Conservation (phyloP, 177 flowering plant genomes). For the Vitis hybrid region DNA sequence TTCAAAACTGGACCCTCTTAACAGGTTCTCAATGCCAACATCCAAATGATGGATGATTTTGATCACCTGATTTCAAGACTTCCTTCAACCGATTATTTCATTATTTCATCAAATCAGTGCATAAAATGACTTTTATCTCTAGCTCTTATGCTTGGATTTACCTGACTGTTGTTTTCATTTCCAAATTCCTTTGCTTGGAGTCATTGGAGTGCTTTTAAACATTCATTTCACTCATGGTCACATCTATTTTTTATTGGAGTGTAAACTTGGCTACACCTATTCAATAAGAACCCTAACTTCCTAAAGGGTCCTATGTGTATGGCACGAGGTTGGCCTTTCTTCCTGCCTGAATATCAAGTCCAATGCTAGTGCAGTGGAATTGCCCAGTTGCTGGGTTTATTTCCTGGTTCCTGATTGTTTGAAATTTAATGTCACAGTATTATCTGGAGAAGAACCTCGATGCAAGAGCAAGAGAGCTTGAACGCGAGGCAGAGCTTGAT, state of each 20-base stretch:
- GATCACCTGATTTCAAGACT: too few relatives aligned
- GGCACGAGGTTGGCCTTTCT: background rate
- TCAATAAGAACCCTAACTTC: background rate
- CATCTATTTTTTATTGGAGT: background rate
- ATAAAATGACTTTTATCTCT: too few relatives aligned
- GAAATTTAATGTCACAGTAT: conserved; percentile 50
- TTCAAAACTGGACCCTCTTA: too few relatives aligned
- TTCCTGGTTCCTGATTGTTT: conserved; percentile 2
- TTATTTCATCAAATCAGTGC: too few relatives aligned
- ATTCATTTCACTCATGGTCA: background rate
- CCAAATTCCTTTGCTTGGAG: too few relatives aligned
- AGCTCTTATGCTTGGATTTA: too few relatives aligned
- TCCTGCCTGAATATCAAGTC: background rate
- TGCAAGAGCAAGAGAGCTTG: conserved; percentile 70
- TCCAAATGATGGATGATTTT: too few relatives aligned
- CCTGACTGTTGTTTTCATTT: too few relatives aligned
- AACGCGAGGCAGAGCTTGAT: conserved; percentile 93
- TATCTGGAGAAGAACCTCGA: conserved; percentile 96
- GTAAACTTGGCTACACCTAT: background rate
- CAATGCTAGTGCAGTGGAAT: background rate
- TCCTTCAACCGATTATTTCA: too few relatives aligned
- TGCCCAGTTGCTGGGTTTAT: background rate
- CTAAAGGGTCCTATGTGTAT: background rate
- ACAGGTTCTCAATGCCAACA: too few relatives aligned
- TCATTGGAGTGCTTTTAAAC: background rate